Evolutionary conservation across 805 yeast genomes (phyloP).

Genomic region (Candida corydali): DNA sequence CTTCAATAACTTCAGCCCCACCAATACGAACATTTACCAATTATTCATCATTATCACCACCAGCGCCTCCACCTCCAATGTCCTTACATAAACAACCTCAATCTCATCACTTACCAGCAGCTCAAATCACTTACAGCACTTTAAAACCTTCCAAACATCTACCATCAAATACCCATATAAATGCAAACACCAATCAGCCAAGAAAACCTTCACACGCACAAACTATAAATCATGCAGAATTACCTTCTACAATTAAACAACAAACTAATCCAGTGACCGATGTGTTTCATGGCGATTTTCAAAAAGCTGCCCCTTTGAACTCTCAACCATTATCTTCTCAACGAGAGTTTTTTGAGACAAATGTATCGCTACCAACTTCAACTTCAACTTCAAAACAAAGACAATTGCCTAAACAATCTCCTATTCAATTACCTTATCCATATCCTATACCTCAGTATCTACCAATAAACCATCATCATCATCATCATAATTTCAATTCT

Average conservation of each 20-base stretch:
- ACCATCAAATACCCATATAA: not conserved
- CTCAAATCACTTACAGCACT: slow-evolving; percentile 9
- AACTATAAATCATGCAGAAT: not conserved
- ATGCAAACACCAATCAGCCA: not conserved
- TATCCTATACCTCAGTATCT: slow-evolving; percentile 4
- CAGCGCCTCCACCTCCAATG: not conserved
- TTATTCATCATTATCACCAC: not conserved
- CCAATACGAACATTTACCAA: slow-evolving; percentile 11
- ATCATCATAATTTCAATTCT: not conserved
- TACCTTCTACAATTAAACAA: not conserved
- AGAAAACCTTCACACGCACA: slow-evolving; percentile 1
- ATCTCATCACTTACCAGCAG: slow-evolving; percentile 4
- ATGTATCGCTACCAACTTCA: slow-evolving; percentile 7
- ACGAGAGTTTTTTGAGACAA: slow-evolving; percentile 29
- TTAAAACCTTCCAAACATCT: slow-evolving; percentile 4
- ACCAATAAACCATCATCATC: not conserved
- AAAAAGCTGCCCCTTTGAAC: slow-evolving; percentile 44
- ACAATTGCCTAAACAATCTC: not conserved
- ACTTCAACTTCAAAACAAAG: not conserved
- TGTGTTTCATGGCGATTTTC: slow-evolving; percentile 44
- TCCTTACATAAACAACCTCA: not conserved
- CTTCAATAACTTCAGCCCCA: slow-evolving; percentile 33
- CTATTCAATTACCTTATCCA: slow-evolving; percentile 1
- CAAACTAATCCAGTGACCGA: slow-evolving; percentile 34
- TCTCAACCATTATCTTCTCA: slow-evolving; percentile 53